A percentile compares a stretch with the other conserved stretches of the same genome.
phyloP scores from a whole-genome alignment of 1,284 basidiomycete species.

The Pseudomicrostroma phylloplanum region DNA sequence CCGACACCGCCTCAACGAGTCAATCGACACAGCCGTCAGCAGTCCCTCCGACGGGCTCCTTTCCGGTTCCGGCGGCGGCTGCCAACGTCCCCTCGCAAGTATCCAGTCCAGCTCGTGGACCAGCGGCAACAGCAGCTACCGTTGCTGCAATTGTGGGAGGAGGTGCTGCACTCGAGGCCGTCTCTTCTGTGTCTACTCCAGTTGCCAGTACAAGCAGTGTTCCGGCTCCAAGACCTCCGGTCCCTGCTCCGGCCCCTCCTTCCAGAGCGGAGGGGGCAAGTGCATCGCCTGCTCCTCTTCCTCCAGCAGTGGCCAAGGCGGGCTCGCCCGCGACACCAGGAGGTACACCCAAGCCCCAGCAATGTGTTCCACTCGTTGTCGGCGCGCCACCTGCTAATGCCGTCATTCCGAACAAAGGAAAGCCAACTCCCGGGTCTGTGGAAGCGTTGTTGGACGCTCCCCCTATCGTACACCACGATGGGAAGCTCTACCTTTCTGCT shows the following conservation, averaged over 20 bases:
- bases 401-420: constrained; percentile 32
- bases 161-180: constrained; percentile 1
- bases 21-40: constrained; percentile 3
- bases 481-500: constrained; percentile 75
- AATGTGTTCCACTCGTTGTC: constrained; percentile 60
- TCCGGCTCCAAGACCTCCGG: neutral
- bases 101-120: constrained; percentile 6
- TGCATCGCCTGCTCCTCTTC: too few relatives aligned
- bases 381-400: constrained; percentile 37
- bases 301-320: neutral
- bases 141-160: too few relatives aligned
- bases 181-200: neutral
- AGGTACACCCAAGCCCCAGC: constrained; percentile 12
- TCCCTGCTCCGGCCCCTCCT: neutral
- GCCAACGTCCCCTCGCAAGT: neutral
- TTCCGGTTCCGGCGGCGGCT: too few relatives aligned
- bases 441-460: constrained; percentile 55
- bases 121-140: constrained; percentile 9
- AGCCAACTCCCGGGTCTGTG: constrained; percentile 42
- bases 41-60: neutral
- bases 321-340: constrained; percentile 5
- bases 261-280: too few relatives aligned
- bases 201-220: constrained; percentile 10
- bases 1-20: too few relatives aligned
- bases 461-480: constrained; percentile 76